A percentile compares a stretch with the other conserved stretches of the same genome.
Evolutionary conservation across 2,329 filamentous ascomycete species (phyloP).

Genomic region (Parastagonospora avenae): DNA sequence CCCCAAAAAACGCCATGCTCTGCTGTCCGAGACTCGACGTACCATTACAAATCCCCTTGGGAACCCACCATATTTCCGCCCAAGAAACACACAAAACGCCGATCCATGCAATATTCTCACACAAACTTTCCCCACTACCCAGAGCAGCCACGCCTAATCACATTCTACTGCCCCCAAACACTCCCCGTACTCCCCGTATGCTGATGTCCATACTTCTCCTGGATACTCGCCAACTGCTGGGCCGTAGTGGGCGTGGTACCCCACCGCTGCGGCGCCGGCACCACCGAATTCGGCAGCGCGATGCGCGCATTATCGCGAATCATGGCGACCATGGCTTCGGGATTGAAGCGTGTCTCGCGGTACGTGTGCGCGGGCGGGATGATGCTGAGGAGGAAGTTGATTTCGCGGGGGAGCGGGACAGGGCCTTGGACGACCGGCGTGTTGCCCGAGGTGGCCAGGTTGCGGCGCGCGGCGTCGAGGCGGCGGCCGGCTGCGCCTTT

Average conservation of each 20-base stretch:
- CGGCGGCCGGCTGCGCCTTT: conserved; percentile 89
- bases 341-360: conserved; percentile 70
- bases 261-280: conserved; percentile 25
- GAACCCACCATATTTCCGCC: too few relatives aligned
- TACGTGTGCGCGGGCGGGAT: conserved; percentile 77
- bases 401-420: conserved; percentile 72
- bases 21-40: too few relatives aligned
- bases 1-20: too few relatives aligned
- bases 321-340: conserved; percentile 73
- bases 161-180: conserved; percentile 5
- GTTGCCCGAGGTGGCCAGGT: conserved; percentile 38
- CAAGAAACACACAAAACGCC: background rate
- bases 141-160: background rate
- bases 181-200: conserved; percentile 1
- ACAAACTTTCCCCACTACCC: background rate
- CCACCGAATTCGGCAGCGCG: conserved; percentile 17
- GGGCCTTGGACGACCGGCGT: conserved; percentile 48
- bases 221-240: conserved; percentile 38
- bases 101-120: background rate
- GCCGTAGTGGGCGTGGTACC: conserved; percentile 32
- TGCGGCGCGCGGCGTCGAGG: conserved; percentile 72
- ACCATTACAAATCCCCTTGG: too few relatives aligned
- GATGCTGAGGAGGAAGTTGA: conserved; percentile 64
- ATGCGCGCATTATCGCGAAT: conserved; percentile 59
- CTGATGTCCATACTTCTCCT: conserved; percentile 33